Base-by-base conservation (phyloP, 2,329 filamentous ascomycete species). In the Xylariaceae sp. region DNA sequence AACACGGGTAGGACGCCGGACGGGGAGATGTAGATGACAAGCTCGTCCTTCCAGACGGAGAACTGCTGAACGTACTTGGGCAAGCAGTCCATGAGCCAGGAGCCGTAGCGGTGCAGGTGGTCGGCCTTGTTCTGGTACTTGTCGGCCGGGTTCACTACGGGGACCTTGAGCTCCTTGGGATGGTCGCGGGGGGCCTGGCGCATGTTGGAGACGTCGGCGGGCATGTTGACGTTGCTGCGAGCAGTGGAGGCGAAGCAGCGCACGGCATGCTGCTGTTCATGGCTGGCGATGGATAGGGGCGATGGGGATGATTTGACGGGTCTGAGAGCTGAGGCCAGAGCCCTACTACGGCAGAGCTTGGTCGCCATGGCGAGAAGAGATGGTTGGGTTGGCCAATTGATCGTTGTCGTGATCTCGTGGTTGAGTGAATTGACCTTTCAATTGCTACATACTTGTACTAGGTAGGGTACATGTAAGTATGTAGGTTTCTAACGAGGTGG, bases 31-130 rank as follows among this genome's bases (percentile, higher is more conserved):
- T 94, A 92, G 67, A 96, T 88, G 59, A 86, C 90, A 65, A 98
- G 82, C 72, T 98, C 93, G 66, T 98, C 93, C 75, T 98, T 98
- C 93, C 93, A 98, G 45, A 98, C 92, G 11, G 91, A 95, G 75
- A 97, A 97, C 73, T 98, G 93, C 75, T 98, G 94, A 61, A 98
- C 82, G 72, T 95, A 96, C 77, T 96, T 97, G 61, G 93, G 94
- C 64, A 98, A 72, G 69, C 88, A 95, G 57, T 90, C 91, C 82
- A 98, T 92, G 63, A 98, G 74, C 80, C 95, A 98, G 64, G 94
- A 83, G 62, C 93, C 93, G 66, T 98, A 98, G 63, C 83, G 86
- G 77, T 98, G 93, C 65, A 97, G 76, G 64, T 85, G 80, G 56
- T 95, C 87, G 57, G 87, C 82, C 74, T 92, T 93, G 65, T 87